Percentiles rank a stretch among this genome's conserved stretches.
Conservation (phyloP, 768 basidiomycete species). For the Agaricus blazei region DNA sequence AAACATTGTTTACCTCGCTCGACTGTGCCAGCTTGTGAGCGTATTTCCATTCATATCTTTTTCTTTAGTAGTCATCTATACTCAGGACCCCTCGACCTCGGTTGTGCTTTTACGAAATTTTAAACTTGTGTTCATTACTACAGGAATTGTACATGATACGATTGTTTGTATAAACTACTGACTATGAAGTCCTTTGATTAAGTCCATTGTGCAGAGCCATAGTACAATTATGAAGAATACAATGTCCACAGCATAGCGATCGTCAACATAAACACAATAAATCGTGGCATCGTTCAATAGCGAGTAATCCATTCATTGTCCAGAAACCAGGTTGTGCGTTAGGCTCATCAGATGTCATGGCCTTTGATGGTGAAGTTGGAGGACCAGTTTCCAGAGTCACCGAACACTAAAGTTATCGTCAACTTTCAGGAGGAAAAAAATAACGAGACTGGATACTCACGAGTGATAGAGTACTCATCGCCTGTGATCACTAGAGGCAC, state of each 20-base stretch:
- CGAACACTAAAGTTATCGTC: conserved; percentile 19
- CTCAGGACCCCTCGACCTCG: not conserved
- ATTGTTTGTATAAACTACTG: too few species aligned
- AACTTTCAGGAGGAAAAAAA: not conserved
- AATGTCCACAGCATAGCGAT: too few species aligned
- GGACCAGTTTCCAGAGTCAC: conserved; percentile 26
- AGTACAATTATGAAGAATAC: too few species aligned
- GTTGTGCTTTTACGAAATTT: not conserved
- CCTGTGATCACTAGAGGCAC: conserved; percentile 30
- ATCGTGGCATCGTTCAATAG: too few species aligned
- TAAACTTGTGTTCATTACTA: too few species aligned
- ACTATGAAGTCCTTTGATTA: too few species aligned
- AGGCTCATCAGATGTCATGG: not conserved
- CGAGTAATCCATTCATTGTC: not conserved
- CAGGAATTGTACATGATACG: too few species aligned
- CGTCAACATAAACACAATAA: too few species aligned
- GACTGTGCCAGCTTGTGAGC: not conserved
- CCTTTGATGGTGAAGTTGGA: not conserved
- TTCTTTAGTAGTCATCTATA: too few species aligned
- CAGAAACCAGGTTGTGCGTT: not conserved
- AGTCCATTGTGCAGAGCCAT: too few species aligned
- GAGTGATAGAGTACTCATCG: conserved; percentile 30
- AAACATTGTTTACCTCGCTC: not conserved
- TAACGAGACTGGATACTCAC: conserved; percentile 24
- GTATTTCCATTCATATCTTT: too few species aligned